Conservation (phyloP, 805 yeast species). For the Yamadazyma paraphyllophila region DNA sequence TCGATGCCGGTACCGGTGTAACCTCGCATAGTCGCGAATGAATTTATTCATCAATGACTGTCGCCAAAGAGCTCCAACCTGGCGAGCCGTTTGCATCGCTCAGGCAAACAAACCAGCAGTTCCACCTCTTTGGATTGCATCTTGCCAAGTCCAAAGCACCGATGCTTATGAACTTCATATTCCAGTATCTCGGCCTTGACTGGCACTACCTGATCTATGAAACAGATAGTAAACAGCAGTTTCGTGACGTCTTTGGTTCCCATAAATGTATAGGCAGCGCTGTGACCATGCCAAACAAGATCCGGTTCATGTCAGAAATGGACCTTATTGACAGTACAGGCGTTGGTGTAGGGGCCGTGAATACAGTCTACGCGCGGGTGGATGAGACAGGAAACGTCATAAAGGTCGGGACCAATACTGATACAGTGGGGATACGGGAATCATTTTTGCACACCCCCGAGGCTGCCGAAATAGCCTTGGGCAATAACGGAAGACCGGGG, state of each 20-base stretch:
- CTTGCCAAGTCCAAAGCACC: conserved; percentile 28
- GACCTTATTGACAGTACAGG: conserved; percentile 28
- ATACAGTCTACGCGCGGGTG: conserved; percentile 28
- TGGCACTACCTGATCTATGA: conserved; percentile 25
- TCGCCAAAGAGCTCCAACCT: background rate
- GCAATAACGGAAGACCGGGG: conserved; percentile 20
- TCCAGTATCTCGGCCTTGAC: conserved; percentile 19
- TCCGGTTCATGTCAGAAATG: conserved; percentile 23
- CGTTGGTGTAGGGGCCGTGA: conserved; percentile 32
- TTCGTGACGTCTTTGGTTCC: conserved; percentile 14
- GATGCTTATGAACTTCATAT: conserved; percentile 23
- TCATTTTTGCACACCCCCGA: conserved; percentile 18
- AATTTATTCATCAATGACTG: background rate
- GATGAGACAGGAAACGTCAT: conserved; percentile 8
- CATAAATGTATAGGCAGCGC: conserved; percentile 25
- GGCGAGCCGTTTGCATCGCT: conserved; percentile 7
- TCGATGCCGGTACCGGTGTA: too few relatives aligned
- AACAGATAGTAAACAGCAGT: conserved; percentile 19
- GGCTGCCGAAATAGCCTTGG: conserved; percentile 6
- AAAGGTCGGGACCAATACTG: conserved; percentile 32
- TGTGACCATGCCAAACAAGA: conserved; percentile 33
- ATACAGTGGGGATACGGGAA: conserved; percentile 31
- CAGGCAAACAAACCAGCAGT: conserved; percentile 2
- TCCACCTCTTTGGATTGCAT: conserved; percentile 22
- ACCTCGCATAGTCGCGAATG: background rate